Percentiles rank a stretch among this genome's conserved stretches.
Conservation (phyloP, 1,284 basidiomycete genomes). For the Pulveroboletus sp. region DNA sequence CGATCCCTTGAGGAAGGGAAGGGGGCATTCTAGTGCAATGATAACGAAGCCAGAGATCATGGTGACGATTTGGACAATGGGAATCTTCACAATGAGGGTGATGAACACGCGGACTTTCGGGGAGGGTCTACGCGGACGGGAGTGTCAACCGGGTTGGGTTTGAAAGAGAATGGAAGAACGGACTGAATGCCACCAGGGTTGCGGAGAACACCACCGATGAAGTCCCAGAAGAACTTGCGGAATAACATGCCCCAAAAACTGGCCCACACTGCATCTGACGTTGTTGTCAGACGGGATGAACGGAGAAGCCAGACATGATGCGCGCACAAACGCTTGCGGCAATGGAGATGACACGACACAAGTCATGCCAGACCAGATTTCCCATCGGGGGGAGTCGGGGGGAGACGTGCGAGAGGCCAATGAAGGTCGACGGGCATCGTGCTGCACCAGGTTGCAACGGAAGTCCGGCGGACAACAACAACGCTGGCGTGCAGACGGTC, state of each 20-base stretch:
- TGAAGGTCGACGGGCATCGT: no score
- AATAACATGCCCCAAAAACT: constrained; percentile 76
- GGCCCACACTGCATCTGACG: constrained; percentile 75
- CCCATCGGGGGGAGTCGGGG: constrained; percentile 58
- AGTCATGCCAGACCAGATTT: constrained; percentile 81
- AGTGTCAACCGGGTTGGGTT: background rate
- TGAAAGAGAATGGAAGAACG: constrained; percentile 37
- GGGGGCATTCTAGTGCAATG: constrained; percentile 67
- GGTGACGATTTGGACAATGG: constrained; percentile 67
- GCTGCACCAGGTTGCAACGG: no score
- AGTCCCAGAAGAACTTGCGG: constrained; percentile 93
- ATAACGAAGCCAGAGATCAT: constrained; percentile 61
- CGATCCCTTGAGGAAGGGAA: constrained; percentile 56
- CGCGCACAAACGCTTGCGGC: constrained; percentile 75
- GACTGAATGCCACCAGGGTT: constrained; percentile 80
- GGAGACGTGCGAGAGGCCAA: no score
- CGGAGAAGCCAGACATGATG: background rate
- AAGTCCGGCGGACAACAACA: no score
- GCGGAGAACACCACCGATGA: constrained; percentile 67
- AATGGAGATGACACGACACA: constrained; percentile 71
- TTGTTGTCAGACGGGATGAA: constrained; percentile 11
- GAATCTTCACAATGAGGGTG: constrained; percentile 70
- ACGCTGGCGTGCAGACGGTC: no score
- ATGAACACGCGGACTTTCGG: constrained; percentile 64
- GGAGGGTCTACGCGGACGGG: constrained; percentile 53